Conservation (phyloP, 2,329 filamentous ascomycete species). For the Sclerotinia nivalis region DNA sequence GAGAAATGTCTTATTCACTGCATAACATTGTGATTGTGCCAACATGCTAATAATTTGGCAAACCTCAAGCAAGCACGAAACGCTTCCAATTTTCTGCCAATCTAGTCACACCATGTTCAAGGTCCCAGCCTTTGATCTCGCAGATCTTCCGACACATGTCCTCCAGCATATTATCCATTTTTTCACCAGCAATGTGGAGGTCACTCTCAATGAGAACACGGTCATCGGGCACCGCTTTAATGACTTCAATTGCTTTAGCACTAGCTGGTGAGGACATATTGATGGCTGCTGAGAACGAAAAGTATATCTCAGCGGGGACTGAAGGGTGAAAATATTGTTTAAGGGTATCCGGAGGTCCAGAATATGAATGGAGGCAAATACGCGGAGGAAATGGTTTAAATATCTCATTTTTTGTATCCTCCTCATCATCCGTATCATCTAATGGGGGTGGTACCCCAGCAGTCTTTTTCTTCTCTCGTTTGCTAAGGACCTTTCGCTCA, state of each 20-base stretch:
- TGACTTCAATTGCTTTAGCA: conserved; percentile 55
- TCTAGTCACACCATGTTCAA: conserved; percentile 67
- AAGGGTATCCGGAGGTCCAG: conserved; percentile 71
- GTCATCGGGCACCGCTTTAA: conserved; percentile 74
- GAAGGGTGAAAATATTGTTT: conserved; percentile 74
- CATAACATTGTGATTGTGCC: background rate
- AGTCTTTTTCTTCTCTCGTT: conserved; percentile 55
- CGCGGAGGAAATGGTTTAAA: conserved; percentile 75
- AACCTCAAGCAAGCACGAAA: conserved; percentile 52
- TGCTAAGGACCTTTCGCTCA: conserved; percentile 62
- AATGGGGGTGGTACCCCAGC: conserved; percentile 44
- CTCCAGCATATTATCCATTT: conserved; percentile 78
- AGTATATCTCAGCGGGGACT: conserved; percentile 76
- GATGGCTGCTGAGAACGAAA: conserved; percentile 83
- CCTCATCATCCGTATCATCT: conserved; percentile 42
- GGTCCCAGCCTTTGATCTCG: conserved; percentile 71
- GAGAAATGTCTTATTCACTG: background rate
- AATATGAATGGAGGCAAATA: conserved; percentile 93
- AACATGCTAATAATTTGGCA: background rate
- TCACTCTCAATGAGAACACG: conserved; percentile 87
- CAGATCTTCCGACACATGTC: conserved; percentile 77
- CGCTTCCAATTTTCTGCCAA: conserved; percentile 74
- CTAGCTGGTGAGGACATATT: conserved; percentile 64
- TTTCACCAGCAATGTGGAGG: conserved; percentile 74
- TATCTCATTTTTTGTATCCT: conserved; percentile 39